These are phyloP conservation scores for Alternaria gaisen DNA, from an alignment of 2,329 filamentous ascomycete species.

Conservation along the genomic window DNA sequence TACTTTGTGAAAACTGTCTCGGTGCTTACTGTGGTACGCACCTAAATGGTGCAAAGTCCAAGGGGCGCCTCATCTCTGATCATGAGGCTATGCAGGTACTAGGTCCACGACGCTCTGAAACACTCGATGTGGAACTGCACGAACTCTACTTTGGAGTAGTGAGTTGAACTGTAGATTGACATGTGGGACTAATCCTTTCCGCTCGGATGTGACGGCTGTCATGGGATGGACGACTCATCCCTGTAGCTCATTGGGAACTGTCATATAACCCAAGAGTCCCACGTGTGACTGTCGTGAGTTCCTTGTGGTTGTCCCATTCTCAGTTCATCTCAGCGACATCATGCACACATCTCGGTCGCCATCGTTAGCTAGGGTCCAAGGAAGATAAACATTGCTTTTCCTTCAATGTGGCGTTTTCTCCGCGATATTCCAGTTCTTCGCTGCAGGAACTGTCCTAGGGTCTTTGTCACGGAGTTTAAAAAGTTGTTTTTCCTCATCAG, in stretches of 20 bases:
- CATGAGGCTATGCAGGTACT: not conserved
- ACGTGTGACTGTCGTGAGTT: not conserved
- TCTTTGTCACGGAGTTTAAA: not conserved
- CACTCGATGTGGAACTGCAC: not conserved
- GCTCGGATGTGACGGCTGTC: not conserved
- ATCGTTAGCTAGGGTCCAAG: not conserved
- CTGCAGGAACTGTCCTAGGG: not conserved
- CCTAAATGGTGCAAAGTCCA: not conserved
- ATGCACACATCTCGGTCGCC: not conserved
- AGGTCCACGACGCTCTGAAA: conserved; percentile 1
- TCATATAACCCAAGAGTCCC: not conserved
- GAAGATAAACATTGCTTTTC: not conserved
- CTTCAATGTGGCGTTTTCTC: not conserved
- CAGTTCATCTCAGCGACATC: not conserved
- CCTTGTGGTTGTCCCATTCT: not conserved
- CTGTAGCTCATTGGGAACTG: not conserved
- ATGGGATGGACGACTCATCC: not conserved
- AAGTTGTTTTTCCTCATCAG: not conserved
- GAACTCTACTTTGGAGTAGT: not conserved
- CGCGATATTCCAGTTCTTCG: not conserved
- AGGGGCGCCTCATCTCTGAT: conserved; percentile 2
- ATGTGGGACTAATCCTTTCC: not conserved
- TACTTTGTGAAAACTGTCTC: not conserved
- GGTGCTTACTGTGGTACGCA: conserved; percentile 2
- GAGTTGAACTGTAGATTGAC: not conserved